phyloP scores from a whole-genome alignment of 1,284 basidiomycete species.

The Trametes versicolor region DNA sequence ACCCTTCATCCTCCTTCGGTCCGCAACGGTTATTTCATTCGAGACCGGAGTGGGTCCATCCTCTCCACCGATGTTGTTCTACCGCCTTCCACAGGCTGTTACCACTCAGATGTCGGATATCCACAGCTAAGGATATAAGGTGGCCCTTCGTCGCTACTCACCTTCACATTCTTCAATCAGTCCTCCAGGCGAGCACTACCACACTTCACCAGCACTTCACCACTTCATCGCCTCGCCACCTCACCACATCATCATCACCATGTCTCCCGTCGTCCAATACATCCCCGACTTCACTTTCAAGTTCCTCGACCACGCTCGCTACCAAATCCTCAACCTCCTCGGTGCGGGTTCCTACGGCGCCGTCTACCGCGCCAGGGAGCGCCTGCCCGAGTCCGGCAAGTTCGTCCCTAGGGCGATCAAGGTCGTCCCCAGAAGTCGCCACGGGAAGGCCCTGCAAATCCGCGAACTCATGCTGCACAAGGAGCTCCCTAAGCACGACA shows the following conservation, averaged over 20 bases:
- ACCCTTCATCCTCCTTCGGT: background rate
- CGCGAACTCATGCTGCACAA: slow-evolving; percentile 54
- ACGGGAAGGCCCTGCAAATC: slow-evolving; percentile 11
- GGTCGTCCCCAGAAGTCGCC: slow-evolving; percentile 27
- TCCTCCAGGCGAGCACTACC: slow-evolving; percentile 17
- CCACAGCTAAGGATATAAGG: slow-evolving; percentile 3
- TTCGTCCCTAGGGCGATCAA: slow-evolving; percentile 39
- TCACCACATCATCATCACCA: slow-evolving; percentile 4
- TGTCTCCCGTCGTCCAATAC: slow-evolving; percentile 16
- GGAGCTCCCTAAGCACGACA: slow-evolving; percentile 61
- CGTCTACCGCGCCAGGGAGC: slow-evolving; percentile 59
- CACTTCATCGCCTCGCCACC: background rate
- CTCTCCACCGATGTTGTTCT: background rate
- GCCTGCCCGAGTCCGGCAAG: slow-evolving; percentile 27
- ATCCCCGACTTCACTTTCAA: slow-evolving; percentile 35
- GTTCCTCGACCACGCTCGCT: slow-evolving; percentile 40
- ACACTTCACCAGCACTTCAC: slow-evolving; percentile 11
- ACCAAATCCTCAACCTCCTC: slow-evolving; percentile 63
- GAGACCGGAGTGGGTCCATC: too few relatives aligned
- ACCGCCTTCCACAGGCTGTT: background rate
- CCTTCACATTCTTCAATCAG: background rate
- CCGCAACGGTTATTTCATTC: background rate
- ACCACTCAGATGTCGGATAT: background rate
- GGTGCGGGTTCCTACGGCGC: slow-evolving; percentile 73
- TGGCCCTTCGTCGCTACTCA: background rate